These are phyloP conservation scores for Geranium rotundifolium DNA, from an alignment of 345 rosid species.

Conservation along the genomic window DNA sequence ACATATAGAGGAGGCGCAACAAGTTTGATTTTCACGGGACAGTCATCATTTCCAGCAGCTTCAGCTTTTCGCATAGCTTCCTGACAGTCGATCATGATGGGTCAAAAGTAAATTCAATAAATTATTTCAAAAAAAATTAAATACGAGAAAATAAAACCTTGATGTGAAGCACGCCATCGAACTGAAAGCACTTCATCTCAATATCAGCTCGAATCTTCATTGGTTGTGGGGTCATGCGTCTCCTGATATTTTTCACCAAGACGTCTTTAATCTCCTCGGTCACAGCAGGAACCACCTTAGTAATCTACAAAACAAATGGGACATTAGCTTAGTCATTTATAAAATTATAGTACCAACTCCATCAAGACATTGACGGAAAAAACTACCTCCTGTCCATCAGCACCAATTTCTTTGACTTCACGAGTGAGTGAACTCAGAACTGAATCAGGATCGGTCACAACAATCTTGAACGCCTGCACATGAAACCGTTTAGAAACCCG, in stretches of 20 bases:
- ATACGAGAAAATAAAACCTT: constrained; percentile 34
- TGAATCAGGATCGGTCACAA: constrained; percentile 88
- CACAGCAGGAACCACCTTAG: constrained; percentile 74
- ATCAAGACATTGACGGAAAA: neutral
- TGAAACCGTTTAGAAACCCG: neutral
- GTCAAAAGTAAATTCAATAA: too few species aligned
- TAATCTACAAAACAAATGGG: constrained; percentile 28
- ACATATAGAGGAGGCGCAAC: constrained; percentile 98
- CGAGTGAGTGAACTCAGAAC: constrained; percentile 68
- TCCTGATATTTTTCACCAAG: constrained; percentile 72
- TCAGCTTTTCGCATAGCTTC: constrained; percentile 95
- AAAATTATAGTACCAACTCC: neutral
- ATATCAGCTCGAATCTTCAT: constrained; percentile 90
- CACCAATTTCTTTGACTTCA: constrained; percentile 76
- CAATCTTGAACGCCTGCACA: constrained; percentile 80
- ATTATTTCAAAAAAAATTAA: constrained; percentile 7
- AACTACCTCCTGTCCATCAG: constrained; percentile 84
- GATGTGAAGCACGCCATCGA: constrained; percentile 95
- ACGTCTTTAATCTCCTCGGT: constrained; percentile 81
- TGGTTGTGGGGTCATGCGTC: constrained; percentile 99
- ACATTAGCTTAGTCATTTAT: constrained; percentile 7
- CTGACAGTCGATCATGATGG: constrained; percentile 22
- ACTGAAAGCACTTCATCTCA: constrained; percentile 96
- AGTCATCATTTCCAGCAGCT: constrained; percentile 80
- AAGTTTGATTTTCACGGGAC: constrained; percentile 91